Percentiles rank a stretch among this genome's conserved stretches.
Conservation (phyloP, 495 filamentous ascomycete genomes). For the Bathelium albidoporum region DNA sequence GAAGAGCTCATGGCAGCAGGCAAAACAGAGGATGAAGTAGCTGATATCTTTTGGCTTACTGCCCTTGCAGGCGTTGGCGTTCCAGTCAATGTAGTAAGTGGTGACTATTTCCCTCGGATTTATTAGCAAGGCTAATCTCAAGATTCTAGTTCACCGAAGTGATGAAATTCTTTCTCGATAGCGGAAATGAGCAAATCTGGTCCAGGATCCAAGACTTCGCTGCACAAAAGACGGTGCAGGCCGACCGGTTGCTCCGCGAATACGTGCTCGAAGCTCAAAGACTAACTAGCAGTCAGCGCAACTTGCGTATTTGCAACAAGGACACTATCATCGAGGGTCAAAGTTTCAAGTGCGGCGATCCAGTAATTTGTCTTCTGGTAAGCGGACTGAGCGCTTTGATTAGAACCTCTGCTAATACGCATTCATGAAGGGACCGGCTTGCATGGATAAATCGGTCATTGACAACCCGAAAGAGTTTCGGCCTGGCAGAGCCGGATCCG, state of each 20-base stretch:
- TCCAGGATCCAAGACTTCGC: conserved; percentile 8
- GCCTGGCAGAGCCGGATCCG: not conserved
- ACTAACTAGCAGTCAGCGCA: conserved; percentile 7
- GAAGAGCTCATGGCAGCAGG: conserved; percentile 1
- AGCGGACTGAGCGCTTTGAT: not conserved
- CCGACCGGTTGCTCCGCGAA: conserved; percentile 1
- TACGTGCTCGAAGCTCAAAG: conserved; percentile 12
- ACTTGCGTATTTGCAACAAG: conserved; percentile 3
- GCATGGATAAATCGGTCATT: not conserved
- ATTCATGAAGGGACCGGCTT: not conserved
- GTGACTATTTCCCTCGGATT: not conserved
- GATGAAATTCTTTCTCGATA: not conserved
- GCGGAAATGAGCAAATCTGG: not conserved
- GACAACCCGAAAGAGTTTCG: not conserved
- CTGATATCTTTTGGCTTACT: conserved; percentile 7
- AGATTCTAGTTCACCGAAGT: not conserved
- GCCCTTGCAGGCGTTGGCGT: conserved; percentile 4
- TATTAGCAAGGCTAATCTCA: not conserved
- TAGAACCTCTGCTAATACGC: not conserved
- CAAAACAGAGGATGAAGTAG: conserved; percentile 4
- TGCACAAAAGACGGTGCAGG: not conserved
- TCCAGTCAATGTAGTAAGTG: conserved; percentile 3
- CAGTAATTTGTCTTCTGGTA: not conserved
- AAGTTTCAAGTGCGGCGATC: not conserved
- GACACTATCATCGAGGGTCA: not conserved